phyloP scores from a whole-genome alignment of 768 basidiomycete genomes.

The Favolaschia claudopus region DNA sequence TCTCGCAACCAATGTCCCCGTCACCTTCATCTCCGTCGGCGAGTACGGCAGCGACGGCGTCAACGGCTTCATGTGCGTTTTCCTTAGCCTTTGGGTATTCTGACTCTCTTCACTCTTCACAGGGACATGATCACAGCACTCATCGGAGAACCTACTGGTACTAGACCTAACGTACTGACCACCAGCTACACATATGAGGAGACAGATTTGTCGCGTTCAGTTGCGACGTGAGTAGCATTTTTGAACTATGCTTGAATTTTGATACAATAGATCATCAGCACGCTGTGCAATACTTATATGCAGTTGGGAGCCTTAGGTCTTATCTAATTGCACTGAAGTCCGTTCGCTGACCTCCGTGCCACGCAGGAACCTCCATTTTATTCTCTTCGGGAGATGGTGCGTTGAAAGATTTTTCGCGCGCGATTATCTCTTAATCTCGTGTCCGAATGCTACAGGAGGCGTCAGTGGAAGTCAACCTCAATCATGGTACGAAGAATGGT shows the following conservation, averaged over 20 bases:
- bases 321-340: slow-evolving; percentile 44
- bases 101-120: background rate
- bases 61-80: slow-evolving; percentile 19
- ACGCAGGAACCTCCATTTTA: slow-evolving; percentile 6
- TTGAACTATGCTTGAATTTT: no score
- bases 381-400: slow-evolving; percentile 13
- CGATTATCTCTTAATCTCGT: background rate
- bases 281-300: slow-evolving; percentile 34
- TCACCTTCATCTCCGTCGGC: background rate
- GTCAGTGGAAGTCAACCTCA: slow-evolving; percentile 2
- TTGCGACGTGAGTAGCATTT: slow-evolving; percentile 18
- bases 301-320: slow-evolving; percentile 38
- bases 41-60: background rate
- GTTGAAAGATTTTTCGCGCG: background rate
- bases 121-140: slow-evolving; percentile 33
- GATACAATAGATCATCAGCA: slow-evolving; percentile 8
- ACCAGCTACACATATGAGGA: slow-evolving; percentile 34
- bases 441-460: no score
- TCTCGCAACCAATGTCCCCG: background rate
- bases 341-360: no score
- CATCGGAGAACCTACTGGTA: slow-evolving; percentile 11
- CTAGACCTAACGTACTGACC: slow-evolving; percentile 25
- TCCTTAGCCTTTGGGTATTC: background rate
- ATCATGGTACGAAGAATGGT: background rate
- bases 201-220: background rate